These are phyloP conservation scores for Melampsora larici-populina DNA, from an alignment of 1,284 basidiomycete genomes.

Conservation along the genomic window DNA sequence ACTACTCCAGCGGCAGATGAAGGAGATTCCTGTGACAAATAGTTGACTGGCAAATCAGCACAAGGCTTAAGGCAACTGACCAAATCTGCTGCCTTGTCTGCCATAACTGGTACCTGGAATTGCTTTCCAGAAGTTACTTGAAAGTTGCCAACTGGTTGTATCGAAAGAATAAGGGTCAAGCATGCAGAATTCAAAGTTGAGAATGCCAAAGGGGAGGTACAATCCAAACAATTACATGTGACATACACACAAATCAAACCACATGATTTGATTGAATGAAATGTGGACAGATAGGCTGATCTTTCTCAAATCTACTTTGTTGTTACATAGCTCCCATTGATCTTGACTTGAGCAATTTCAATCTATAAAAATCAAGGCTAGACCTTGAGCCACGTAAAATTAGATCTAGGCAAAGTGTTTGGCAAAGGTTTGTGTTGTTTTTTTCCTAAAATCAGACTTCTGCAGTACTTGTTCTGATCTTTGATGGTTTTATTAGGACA, in stretches of 20 bases:
- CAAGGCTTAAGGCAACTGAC: slow-evolving; percentile 1
- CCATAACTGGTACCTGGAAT: background rate
- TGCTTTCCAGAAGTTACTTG: slow-evolving; percentile 23
- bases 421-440: slow-evolving; percentile 32
- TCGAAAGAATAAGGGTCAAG: slow-evolving; percentile 23
- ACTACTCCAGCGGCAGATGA: slow-evolving; percentile 45
- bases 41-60: slow-evolving; percentile 44
- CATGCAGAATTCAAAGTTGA: slow-evolving; percentile 36
- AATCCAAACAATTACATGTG: slow-evolving; percentile 22
- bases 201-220: slow-evolving; percentile 30
- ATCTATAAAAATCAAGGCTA: slow-evolving; percentile 45
- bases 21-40: background rate
- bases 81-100: background rate
- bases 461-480: background rate
- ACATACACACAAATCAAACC: background rate
- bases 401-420: slow-evolving; percentile 43
- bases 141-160: slow-evolving; percentile 26
- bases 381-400: slow-evolving; percentile 44
- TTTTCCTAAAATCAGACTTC: background rate
- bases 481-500: slow-evolving; percentile 45
- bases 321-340: slow-evolving; percentile 43
- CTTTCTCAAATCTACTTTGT: background rate
- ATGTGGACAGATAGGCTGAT: too few species aligned
- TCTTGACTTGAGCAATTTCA: slow-evolving; percentile 44
- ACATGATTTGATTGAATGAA: too few species aligned